A percentile compares a stretch with the other conserved stretches of the same genome.
Conservation (phyloP, 345 rosid genomes). For the Acer campestre region DNA sequence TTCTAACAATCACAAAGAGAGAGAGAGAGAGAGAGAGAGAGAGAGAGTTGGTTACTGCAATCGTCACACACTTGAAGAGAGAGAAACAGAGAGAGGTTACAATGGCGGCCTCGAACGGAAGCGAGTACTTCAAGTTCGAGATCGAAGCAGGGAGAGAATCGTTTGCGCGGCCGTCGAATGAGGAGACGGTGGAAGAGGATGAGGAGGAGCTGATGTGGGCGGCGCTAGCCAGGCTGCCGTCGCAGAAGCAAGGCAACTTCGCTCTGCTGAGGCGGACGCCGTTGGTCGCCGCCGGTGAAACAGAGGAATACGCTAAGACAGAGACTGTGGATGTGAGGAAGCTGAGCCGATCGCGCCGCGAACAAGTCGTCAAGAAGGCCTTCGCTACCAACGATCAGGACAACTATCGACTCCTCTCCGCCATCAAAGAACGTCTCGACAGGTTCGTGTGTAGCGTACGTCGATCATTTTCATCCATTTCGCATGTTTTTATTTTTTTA, state of each 20-base stretch:
- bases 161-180: slow-evolving; percentile 71
- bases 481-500: too few species aligned
- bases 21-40: too few species aligned
- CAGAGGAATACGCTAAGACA: slow-evolving; percentile 11
- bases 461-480: too few species aligned
- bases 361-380: slow-evolving; percentile 73
- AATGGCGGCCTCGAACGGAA: slow-evolving; percentile 71
- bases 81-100: not conserved
- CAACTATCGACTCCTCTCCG: slow-evolving; percentile 62
- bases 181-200: slow-evolving; percentile 62
- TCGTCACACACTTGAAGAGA: not conserved
- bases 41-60: not conserved
- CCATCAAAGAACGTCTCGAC: slow-evolving; percentile 78
- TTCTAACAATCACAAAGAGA: not conserved
- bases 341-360: slow-evolving; percentile 58
- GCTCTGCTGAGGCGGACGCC: slow-evolving; percentile 46
- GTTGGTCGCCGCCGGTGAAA: slow-evolving; percentile 24
- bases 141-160: slow-evolving; percentile 51
- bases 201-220: slow-evolving; percentile 79
- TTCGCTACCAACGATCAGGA: slow-evolving; percentile 87
- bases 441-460: slow-evolving; percentile 23
- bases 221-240: slow-evolving; percentile 71
- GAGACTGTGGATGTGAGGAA: slow-evolving; percentile 75
- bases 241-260: slow-evolving; percentile 51
- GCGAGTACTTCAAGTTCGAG: slow-evolving; percentile 76